Conservation (phyloP, 1,284 basidiomycete species). For the Fomitopsis betulina region DNA sequence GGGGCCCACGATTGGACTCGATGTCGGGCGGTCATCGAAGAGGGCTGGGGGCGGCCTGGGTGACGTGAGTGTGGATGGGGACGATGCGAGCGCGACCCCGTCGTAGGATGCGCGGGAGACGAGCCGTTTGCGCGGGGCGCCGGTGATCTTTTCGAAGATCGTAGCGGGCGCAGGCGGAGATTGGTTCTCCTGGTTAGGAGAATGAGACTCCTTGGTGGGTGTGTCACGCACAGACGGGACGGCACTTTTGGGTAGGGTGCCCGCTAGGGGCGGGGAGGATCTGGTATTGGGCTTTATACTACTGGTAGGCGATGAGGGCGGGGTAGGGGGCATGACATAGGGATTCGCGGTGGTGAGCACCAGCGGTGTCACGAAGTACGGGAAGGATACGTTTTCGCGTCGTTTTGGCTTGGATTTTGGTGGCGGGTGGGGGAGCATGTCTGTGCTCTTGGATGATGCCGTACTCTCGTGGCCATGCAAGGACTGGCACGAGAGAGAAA, state of each 20-base stretch:
- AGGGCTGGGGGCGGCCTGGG: neutral
- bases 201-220: neutral
- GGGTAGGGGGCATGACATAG: slow-evolving; percentile 14
- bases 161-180: neutral
- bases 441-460: neutral
- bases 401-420: slow-evolving; percentile 5
- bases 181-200: neutral
- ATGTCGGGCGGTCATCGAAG: neutral
- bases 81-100: neutral
- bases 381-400: slow-evolving; percentile 7
- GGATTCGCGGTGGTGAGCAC: slow-evolving; percentile 12
- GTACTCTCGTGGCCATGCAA: neutral
- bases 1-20: neutral
- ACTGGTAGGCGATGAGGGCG: slow-evolving; percentile 8
- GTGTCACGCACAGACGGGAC: too few relatives aligned
- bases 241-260: neutral
- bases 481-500: neutral
- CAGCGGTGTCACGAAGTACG: slow-evolving; percentile 9
- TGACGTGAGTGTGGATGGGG: neutral
- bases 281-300: slow-evolving; percentile 2
- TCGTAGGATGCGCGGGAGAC: neutral
- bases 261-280: slow-evolving; percentile 9
- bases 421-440: neutral
- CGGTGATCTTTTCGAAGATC: slow-evolving; percentile 2
- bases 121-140: neutral